These are phyloP conservation scores for Pilatotrama ljubarskyi DNA, from an alignment of 768 basidiomycete genomes.

Conservation along the genomic window DNA sequence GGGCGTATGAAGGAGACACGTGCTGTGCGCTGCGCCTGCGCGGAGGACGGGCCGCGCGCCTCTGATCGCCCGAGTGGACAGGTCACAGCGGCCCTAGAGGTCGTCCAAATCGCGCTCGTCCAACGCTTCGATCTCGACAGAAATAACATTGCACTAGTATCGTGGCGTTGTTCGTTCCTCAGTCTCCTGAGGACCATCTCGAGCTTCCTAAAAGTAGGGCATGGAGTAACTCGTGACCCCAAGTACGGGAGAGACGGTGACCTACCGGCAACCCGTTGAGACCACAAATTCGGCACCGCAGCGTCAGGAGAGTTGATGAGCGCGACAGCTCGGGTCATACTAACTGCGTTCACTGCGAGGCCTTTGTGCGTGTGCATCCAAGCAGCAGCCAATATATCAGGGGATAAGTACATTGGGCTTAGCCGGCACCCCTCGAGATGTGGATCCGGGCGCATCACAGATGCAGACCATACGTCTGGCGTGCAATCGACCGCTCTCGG, in stretches of 20 bases:
- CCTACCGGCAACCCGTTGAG: not conserved
- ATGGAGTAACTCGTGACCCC: not conserved
- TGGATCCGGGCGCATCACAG: not conserved
- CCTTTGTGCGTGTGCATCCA: not conserved
- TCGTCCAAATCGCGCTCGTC: not conserved
- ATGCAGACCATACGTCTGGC: not conserved
- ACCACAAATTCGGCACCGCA: not conserved
- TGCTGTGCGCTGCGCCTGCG: not conserved
- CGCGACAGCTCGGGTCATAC: not conserved
- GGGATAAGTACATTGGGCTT: not conserved
- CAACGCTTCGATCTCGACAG: not conserved
- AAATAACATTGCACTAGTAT: not conserved
- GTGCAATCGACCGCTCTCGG: not conserved
- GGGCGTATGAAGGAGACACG: not conserved
- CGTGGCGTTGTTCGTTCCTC: not conserved
- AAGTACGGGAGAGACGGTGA: not conserved
- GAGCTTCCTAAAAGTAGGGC: not conserved
- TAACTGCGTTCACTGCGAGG: too few relatives aligned
- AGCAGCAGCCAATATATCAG: not conserved
- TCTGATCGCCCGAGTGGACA: not conserved
- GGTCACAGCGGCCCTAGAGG: not conserved
- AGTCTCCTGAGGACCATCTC: not conserved
- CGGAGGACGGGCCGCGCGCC: not conserved
- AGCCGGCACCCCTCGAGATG: not conserved
- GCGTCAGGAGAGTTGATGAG: not conserved